phyloP scores from a whole-genome alignment of 2,329 filamentous ascomycete species.

The Neonectria faginata region DNA sequence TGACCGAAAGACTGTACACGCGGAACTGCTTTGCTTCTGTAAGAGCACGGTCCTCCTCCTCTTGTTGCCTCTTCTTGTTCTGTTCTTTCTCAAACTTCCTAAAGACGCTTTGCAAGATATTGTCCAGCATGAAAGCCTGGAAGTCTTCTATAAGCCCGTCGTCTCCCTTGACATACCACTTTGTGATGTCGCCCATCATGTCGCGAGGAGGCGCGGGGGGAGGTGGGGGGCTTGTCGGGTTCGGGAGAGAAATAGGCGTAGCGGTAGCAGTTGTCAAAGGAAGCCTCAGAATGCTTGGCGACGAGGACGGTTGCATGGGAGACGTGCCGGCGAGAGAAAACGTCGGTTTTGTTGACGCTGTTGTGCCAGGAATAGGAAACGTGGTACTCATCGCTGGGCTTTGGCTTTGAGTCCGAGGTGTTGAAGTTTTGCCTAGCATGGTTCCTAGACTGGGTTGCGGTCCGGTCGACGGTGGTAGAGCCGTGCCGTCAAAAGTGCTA shows the following conservation, averaged over 20 bases:
- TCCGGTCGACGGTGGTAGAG: constrained; percentile 11
- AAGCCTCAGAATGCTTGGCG: constrained; percentile 9
- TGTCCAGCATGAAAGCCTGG: constrained; percentile 57
- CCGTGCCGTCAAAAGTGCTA: constrained; percentile 1
- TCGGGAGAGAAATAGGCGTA: constrained; percentile 19
- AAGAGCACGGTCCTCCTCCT: constrained; percentile 61
- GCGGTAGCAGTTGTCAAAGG: constrained; percentile 13
- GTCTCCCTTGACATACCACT: constrained; percentile 68
- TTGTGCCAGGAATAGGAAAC: neutral
- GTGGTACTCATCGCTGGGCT: neutral
- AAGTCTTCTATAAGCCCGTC: constrained; percentile 65
- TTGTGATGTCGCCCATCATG: constrained; percentile 61
- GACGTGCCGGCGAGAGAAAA: constrained; percentile 27
- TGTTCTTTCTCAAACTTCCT: constrained; percentile 55
- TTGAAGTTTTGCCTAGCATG: neutral
- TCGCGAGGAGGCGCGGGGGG: constrained; percentile 49
- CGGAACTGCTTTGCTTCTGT: constrained; percentile 62
- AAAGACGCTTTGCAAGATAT: constrained; percentile 58
- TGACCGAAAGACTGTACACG: constrained; percentile 62
- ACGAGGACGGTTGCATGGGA: constrained; percentile 8
- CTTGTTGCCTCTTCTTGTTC: constrained; percentile 55
- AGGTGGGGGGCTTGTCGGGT: constrained; percentile 22
- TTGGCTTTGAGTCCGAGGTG: neutral
- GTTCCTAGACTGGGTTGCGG: constrained; percentile 1
- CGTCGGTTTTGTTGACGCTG: constrained; percentile 24